Base-by-base conservation (phyloP, 2,329 filamentous ascomycete genomes). In the Allantophomopsis cytisporea region DNA sequence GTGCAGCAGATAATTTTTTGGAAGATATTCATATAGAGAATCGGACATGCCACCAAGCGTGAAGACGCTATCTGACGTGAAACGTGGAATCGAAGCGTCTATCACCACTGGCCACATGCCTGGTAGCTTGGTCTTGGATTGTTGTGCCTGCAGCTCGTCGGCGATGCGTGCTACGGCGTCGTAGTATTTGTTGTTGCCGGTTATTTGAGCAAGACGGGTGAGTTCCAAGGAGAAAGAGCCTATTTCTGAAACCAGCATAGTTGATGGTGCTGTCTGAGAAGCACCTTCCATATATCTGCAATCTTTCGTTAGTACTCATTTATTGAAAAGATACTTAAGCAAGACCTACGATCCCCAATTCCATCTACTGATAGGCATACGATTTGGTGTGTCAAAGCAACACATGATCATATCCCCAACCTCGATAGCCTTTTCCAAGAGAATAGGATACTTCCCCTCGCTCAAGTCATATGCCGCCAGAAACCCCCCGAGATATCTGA, bases 101-200 rank as follows among this genome's bases (percentile, higher is more conserved):
- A 67, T 54, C 2, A 65, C 72, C 13, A 72, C 72, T 2, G 82
- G 83, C 80, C 80, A 91, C 64, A 91, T 69, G 2, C 85, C 84
- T 0, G 83, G 83, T 5, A 89, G 57, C n/a, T 62, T 64, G 0
- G 83, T 87, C 4, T 65, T 57, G 50, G 77, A 75, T 58, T 91
- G 84, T 39, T 73, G 71, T 31, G 66, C 62, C 39, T 80, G 69
- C n/a, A 93, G 66, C 16, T 78, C 71, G 41, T 80, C 69, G 7
- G 80, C 83, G 36, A 93, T 74, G 8, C 82, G 71, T 41, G 80
- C 77, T 41, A 86, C 71, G 1, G 83, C 83, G 54, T 88, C 83
- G 52, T 79, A 85, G 58, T 81, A 86, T 49, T 76, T 82, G 41
- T 68, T 56, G 42, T 84, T 64, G 39, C 72, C 73, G 0, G 80